A percentile compares a stretch with the other conserved stretches of the same genome.
Conservation (phyloP, 164 flowering plant genomes). For the Cinnamomum micranthum region DNA sequence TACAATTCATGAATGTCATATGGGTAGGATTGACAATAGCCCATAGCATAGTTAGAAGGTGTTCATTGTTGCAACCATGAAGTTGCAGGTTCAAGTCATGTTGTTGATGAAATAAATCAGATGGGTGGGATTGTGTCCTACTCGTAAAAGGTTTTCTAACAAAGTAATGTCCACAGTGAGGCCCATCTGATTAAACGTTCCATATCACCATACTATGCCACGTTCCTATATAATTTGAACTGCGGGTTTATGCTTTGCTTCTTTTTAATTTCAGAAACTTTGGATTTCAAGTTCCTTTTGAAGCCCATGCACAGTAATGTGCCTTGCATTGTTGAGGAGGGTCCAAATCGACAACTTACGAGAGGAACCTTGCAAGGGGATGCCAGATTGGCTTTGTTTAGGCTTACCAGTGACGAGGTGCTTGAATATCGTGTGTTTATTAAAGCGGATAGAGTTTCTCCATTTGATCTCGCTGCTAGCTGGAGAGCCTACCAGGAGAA, state of each 20-base stretch:
- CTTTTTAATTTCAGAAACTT: conserved; percentile 44
- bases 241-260: background rate
- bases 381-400: conserved; percentile 65
- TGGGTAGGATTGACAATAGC: no score
- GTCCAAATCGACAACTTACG: conserved; percentile 59
- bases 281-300: conserved; percentile 94
- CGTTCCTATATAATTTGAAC: background rate
- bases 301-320: conserved; percentile 59
- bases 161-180: no score
- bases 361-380: conserved; percentile 81
- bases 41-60: no score
- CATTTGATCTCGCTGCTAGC: conserved; percentile 97
- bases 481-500: conserved; percentile 95
- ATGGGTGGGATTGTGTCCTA: no score
- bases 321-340: conserved; percentile 83
- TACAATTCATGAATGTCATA: no score
- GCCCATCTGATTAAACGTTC: no score
- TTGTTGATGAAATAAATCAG: no score
- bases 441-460: conserved; percentile 84
- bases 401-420: conserved; percentile 45
- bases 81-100: no score
- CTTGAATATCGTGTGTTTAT: conserved; percentile 74
- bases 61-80: no score
- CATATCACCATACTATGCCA: no score
- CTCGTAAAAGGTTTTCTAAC: no score